A percentile compares a stretch with the other conserved stretches of the same genome.
Evolutionary conservation across 176 grass and related monocot genomes (phyloP).

Genomic region (Melocanna baccifera): DNA sequence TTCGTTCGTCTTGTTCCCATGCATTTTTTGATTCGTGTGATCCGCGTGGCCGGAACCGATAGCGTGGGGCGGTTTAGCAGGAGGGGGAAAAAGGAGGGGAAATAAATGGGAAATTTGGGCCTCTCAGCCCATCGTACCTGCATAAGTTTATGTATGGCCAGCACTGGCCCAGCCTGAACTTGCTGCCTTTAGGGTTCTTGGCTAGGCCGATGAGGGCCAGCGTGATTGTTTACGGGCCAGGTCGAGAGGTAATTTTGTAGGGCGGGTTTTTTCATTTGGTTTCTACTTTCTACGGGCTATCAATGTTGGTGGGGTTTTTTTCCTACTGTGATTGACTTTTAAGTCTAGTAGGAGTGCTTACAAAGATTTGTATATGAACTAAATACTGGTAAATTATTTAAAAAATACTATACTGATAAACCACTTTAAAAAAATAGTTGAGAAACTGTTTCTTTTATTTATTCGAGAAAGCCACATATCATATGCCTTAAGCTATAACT

Average conservation of each 20-base stretch:
- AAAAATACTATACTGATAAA: accelerated
- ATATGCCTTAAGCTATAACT: too few relatives aligned
- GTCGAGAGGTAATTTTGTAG: too few relatives aligned
- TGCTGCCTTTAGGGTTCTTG: not conserved
- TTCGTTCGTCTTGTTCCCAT: not conserved
- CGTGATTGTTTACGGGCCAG: not conserved
- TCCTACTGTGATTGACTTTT: too few relatives aligned
- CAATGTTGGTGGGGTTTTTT: too few relatives aligned
- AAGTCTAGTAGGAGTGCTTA: too few relatives aligned
- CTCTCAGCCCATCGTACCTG: not conserved
- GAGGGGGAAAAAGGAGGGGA: not conserved
- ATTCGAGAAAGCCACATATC: too few relatives aligned
- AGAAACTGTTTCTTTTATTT: too few relatives aligned
- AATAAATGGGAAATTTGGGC: not conserved
- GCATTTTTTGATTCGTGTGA: not conserved
- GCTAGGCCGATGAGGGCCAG: not conserved
- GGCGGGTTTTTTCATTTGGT: not conserved
- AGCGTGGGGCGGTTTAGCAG: not conserved
- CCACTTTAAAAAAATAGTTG: accelerated
- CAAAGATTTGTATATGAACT: too few relatives aligned
- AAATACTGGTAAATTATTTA: too few relatives aligned
- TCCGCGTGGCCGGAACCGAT: not conserved
- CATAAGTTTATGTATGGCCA: not conserved
- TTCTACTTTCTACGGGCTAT: not conserved
- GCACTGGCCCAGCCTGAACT: not conserved